These are phyloP conservation scores for Rhodotorula graminis DNA, from an alignment of 768 basidiomycete genomes.

Conservation along the genomic window DNA sequence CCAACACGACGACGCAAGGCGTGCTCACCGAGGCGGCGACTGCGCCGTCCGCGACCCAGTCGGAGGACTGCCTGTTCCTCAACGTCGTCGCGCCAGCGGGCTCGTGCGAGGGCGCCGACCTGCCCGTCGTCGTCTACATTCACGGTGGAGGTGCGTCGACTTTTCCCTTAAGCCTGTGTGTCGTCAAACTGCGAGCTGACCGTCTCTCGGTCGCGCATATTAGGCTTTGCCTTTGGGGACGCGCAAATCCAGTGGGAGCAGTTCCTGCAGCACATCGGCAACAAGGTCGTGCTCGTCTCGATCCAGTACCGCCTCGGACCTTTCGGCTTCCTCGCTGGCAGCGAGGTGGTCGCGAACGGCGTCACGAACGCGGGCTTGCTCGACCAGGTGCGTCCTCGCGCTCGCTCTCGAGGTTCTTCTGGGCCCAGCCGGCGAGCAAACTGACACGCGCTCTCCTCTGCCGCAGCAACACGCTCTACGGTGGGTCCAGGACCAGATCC, in stretches of 20 bases:
- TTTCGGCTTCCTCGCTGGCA: constrained; percentile 54
- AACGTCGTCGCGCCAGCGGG: constrained; percentile 51
- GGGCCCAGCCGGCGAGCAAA: no score
- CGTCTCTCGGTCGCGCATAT: no score
- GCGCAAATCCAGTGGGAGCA: no score
- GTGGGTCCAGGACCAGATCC: constrained; percentile 54
- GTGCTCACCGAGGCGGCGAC: neutral
- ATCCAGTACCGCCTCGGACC: constrained; percentile 56
- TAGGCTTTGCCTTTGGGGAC: no score
- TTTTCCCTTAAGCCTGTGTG: no score
- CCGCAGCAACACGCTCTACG: constrained; percentile 46
- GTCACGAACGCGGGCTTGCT: no score
- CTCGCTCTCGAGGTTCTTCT: no score
- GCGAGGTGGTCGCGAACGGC: constrained; percentile 47
- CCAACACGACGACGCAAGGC: neutral
- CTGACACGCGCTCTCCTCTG: no score
- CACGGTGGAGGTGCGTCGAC: constrained; percentile 50
- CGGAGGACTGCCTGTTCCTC: constrained; percentile 54
- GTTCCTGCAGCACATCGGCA: neutral
- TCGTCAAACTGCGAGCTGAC: no score
- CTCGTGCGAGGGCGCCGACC: constrained; percentile 28
- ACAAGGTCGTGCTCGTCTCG: constrained; percentile 51
- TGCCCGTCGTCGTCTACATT: constrained; percentile 53
- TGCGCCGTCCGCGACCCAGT: constrained; percentile 4
- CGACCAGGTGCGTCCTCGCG: no score